Conservation (phyloP, 2,329 filamentous ascomycete species). For the Xylaria sp. region DNA sequence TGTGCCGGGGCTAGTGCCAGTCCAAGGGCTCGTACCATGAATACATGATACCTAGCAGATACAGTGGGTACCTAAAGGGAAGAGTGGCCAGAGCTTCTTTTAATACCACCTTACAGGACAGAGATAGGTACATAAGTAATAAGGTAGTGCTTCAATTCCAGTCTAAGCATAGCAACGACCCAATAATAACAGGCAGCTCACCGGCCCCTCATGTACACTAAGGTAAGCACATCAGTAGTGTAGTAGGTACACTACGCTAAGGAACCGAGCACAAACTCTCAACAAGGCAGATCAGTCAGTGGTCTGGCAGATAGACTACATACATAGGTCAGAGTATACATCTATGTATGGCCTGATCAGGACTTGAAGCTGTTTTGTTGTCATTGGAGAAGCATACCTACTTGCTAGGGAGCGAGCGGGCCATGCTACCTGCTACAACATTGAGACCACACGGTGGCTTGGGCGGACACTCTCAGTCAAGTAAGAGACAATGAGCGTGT, state of each 20-base stretch:
- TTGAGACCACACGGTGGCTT: constrained; percentile 20
- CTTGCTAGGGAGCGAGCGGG: neutral
- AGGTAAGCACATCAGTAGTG: constrained; percentile 26
- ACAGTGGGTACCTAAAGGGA: neutral
- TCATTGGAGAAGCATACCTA: constrained; percentile 17
- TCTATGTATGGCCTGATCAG: constrained; percentile 18
- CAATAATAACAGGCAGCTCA: constrained; percentile 4
- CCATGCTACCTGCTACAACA: constrained; percentile 6
- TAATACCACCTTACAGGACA: neutral
- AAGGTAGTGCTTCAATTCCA: no score
- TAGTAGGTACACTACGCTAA: no score
- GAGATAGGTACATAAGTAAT: constrained; percentile 1
- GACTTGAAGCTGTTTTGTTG: constrained; percentile 8
- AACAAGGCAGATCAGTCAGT: neutral
- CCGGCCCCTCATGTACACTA: constrained; percentile 15
- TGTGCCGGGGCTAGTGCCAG: constrained; percentile 24
- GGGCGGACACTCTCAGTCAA: constrained; percentile 10
- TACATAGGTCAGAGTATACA: no score
- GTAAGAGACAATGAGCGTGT: constrained; percentile 1
- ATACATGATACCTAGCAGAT: no score
- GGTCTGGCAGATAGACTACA: neutral
- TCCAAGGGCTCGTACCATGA: constrained; percentile 18
- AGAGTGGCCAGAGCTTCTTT: constrained; percentile 19
- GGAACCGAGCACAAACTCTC: constrained; percentile 2
- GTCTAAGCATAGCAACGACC: neutral